Percentiles rank a stretch among this genome's conserved stretches.
These are phyloP conservation scores for Lactifluus echinatus DNA, from an alignment of 768 basidiomycete species.

Conservation along the genomic window DNA sequence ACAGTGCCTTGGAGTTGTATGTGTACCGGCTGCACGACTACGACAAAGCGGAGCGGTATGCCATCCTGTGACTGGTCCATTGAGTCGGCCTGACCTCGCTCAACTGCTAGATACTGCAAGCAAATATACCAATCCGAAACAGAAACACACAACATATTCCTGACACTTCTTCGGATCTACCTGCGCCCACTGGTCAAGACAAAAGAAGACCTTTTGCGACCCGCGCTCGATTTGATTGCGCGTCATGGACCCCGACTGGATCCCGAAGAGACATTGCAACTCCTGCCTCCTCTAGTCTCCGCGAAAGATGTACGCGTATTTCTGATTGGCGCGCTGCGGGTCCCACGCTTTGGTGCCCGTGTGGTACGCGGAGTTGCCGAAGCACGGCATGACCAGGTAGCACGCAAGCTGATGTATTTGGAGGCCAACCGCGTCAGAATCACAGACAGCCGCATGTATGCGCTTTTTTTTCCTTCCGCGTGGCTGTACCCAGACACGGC, in stretches of 20 bases:
- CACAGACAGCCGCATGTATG: conserved; percentile 85
- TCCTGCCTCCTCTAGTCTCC: conserved; percentile 85
- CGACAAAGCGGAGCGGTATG: conserved; percentile 82
- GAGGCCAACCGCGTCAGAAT: conserved; percentile 81
- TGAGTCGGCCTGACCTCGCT: background rate
- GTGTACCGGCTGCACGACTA: conserved; percentile 82
- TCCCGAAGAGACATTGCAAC: conserved; percentile 68
- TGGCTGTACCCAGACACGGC: background rate
- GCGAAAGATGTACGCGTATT: conserved; percentile 74
- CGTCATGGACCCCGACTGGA: conserved; percentile 79
- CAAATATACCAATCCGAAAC: conserved; percentile 56
- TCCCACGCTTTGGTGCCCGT: conserved; percentile 57
- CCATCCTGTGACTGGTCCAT: background rate
- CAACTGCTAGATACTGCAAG: conserved; percentile 71
- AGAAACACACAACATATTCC: conserved; percentile 58
- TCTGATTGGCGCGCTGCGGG: conserved; percentile 59
- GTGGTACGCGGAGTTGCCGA: conserved; percentile 65
- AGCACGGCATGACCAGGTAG: conserved; percentile 70
- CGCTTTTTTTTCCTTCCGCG: background rate
- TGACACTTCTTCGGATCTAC: conserved; percentile 81
- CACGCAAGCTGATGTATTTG: conserved; percentile 61
- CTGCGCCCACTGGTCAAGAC: conserved; percentile 57
- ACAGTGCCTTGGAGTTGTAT: conserved; percentile 91
- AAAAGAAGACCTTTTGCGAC: conserved; percentile 52
- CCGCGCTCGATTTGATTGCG: conserved; percentile 83